Evolutionary conservation across 2,329 filamentous ascomycete species (phyloP).

Genomic region (Colletotrichum melonis): DNA sequence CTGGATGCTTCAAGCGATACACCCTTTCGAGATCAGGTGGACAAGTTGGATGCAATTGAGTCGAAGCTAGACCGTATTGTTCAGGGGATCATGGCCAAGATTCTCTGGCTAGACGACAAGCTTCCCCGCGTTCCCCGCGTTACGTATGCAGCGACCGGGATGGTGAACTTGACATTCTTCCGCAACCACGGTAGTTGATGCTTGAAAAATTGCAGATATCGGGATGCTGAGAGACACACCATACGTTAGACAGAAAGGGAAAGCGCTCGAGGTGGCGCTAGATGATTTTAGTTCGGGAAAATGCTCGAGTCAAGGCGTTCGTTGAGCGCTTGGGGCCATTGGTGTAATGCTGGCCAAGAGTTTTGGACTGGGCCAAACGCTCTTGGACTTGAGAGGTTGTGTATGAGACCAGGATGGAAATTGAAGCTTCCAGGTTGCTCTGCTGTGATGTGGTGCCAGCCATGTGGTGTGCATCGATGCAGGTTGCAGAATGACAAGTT

Average conservation of each 20-base stretch:
- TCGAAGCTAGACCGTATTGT: neutral
- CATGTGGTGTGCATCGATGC: neutral
- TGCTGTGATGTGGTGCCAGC: neutral
- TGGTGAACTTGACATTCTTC: neutral
- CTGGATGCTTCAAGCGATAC: neutral
- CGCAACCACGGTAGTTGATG: neutral
- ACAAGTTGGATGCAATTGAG: neutral
- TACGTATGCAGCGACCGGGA: neutral
- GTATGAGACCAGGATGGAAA: neutral
- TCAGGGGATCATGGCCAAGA: neutral
- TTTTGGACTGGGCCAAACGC: neutral
- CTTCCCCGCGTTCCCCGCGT: conserved; percentile 6
- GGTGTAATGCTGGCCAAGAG: neutral
- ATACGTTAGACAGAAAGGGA: neutral
- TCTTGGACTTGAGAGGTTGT: neutral
- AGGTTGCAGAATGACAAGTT: neutral
- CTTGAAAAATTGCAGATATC: neutral
- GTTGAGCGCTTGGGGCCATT: neutral
- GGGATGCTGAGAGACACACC: neutral
- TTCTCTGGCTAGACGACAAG: neutral
- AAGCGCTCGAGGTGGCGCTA: neutral
- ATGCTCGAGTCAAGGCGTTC: neutral
- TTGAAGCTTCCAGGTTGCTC: neutral
- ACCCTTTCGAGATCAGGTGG: neutral
- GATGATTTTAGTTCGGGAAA: neutral